Conservation (phyloP, 129 eudicot genomes). For the Escallonia rubra region DNA sequence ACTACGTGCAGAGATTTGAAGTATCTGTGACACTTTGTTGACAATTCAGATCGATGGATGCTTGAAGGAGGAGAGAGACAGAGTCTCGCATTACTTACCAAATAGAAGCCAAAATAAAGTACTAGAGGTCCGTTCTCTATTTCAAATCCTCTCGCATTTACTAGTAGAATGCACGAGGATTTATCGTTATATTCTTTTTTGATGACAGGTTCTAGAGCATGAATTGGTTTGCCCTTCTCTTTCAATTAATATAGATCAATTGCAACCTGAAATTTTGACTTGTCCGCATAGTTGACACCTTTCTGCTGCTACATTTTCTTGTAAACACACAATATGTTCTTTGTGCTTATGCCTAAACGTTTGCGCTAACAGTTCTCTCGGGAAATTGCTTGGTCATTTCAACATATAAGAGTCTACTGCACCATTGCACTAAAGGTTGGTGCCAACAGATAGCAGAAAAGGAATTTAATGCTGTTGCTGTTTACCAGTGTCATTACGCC, state of each 20-base stretch:
- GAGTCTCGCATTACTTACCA: constrained; percentile 7
- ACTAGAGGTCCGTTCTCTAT: neutral
- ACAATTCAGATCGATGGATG: constrained; percentile 12
- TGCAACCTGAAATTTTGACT: neutral
- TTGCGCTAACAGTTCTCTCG: too few species aligned
- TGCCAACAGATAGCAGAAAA: too few species aligned
- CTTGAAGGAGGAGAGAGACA: constrained; percentile 15
- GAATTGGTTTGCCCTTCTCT: neutral
- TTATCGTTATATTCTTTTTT: too few species aligned
- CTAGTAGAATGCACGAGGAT: too few species aligned
- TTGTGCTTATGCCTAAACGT: too few species aligned
- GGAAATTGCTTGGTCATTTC: too few species aligned
- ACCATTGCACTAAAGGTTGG: too few species aligned
- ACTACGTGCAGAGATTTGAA: neutral
- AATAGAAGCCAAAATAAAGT: neutral
- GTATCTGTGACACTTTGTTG: neutral
- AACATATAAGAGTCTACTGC: too few species aligned
- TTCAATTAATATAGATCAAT: neutral
- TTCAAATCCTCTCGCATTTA: neutral
- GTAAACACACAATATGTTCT: too few species aligned
- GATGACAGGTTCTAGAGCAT: too few species aligned
- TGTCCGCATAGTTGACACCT: neutral
- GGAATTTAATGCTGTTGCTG: too few species aligned
- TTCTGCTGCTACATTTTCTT: neutral
- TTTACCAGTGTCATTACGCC: too few species aligned